Evolutionary conservation across 176 grass and related monocot species (phyloP).

Genomic region (Zea luxurians): DNA sequence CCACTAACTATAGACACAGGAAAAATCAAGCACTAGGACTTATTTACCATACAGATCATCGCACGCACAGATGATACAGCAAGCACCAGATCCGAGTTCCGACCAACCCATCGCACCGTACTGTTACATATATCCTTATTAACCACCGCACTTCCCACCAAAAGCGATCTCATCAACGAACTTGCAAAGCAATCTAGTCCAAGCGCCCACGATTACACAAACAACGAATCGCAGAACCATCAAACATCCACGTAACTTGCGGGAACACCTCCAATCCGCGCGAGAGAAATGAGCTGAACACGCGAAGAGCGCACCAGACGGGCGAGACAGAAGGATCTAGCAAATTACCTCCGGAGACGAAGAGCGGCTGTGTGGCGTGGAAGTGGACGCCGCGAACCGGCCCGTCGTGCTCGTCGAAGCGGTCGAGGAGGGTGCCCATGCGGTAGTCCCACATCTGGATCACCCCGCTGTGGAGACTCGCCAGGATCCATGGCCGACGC

Average conservation of each 20-base stretch:
- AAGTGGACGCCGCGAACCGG: conserved; percentile 97
- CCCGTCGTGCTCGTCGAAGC: conserved; percentile 98
- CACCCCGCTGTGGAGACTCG: conserved; percentile 97
- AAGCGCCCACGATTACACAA: background rate
- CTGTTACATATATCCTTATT: background rate
- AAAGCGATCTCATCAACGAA: conserved; percentile 16
- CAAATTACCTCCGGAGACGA: conserved; percentile 88
- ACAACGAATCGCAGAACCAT: conserved; percentile 14
- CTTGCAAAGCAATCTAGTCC: background rate
- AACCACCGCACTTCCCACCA: background rate
- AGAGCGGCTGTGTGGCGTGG: conserved; percentile 94
- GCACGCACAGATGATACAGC: background rate
- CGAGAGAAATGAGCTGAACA: background rate
- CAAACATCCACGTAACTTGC: background rate
- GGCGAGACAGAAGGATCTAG: conserved; percentile 16
- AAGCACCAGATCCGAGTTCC: conserved; percentile 45
- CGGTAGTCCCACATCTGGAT: conserved; percentile 99
- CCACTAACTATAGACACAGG: background rate
- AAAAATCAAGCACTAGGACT: background rate
- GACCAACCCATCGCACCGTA: conserved; percentile 32
- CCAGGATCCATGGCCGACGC: conserved; percentile 92
- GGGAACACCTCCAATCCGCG: background rate
- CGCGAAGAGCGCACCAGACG: background rate
- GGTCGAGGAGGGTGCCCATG: conserved; percentile 97
- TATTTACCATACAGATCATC: background rate